Conservation (phyloP, 768 basidiomycete genomes). For the Xerocomus spinulosus region DNA sequence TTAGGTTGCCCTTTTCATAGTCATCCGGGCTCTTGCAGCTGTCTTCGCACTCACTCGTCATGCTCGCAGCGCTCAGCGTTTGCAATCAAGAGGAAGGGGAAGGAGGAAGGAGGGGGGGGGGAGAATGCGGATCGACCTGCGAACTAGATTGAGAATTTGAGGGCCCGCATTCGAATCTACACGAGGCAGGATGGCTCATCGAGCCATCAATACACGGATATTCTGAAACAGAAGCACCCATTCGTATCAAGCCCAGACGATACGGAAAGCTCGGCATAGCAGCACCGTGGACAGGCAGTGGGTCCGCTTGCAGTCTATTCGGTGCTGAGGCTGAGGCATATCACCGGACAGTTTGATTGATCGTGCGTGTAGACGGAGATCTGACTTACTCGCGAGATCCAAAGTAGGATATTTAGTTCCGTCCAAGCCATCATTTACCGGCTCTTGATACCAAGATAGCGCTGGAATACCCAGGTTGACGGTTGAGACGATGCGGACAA, state of each 20-base stretch:
- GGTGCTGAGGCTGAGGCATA: no score
- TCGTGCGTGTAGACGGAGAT: no score
- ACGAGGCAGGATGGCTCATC: background rate
- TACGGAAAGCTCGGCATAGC: no score
- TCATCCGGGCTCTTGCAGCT: slow-evolving; percentile 4
- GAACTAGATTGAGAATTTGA: background rate
- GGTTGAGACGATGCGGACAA: no score
- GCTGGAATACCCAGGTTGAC: no score
- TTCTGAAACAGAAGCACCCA: background rate
- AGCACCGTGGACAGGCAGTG: no score
- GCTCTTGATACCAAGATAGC: no score
- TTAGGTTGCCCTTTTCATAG: slow-evolving; percentile 12
- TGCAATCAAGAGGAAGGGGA: background rate
- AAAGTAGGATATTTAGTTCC: no score
- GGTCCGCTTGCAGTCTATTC: no score
- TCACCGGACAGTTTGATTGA: no score
- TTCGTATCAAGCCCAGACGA: background rate
- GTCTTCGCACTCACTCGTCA: slow-evolving; percentile 9
- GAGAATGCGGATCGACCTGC: background rate
- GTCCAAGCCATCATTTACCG: no score
- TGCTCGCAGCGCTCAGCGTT: background rate
- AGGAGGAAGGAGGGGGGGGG: background rate
- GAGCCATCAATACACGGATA: background rate
- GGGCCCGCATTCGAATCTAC: background rate
- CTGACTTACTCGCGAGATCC: no score